Percentiles rank a stretch among this genome's conserved stretches.
Evolutionary conservation across 495 filamentous ascomycete species (phyloP).

Genomic region (Cercophora sp.): DNA sequence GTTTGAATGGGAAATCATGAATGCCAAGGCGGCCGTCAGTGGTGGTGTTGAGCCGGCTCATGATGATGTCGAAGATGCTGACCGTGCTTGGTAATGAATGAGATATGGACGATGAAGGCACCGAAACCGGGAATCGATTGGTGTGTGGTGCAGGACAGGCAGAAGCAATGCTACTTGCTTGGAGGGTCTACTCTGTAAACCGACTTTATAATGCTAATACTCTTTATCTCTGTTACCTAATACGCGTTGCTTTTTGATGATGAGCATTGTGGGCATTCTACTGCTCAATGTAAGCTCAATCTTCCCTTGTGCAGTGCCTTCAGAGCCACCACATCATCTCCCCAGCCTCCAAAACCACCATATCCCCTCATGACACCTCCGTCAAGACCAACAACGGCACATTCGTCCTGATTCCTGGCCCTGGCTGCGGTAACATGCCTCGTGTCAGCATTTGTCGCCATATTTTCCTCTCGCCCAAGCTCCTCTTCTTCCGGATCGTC

Average conservation of each 20-base stretch:
- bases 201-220: slow-evolving; percentile 18
- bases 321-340: slow-evolving; percentile 4
- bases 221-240: slow-evolving; percentile 7
- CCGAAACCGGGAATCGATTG: too few species aligned
- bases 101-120: too few species aligned
- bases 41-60: slow-evolving; percentile 21
- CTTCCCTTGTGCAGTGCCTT: slow-evolving; percentile 5
- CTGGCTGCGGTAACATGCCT: too few species aligned
- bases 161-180: too few species aligned
- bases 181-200: too few species aligned
- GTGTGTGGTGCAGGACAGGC: too few species aligned
- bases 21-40: slow-evolving; percentile 46
- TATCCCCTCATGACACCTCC: background rate
- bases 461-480: background rate
- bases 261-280: background rate
- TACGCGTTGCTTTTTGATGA: background rate
- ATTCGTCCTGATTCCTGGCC: background rate
- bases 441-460: too few species aligned
- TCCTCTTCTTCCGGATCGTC: background rate
- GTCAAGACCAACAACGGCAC: background rate
- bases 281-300: slow-evolving; percentile 14
- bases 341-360: background rate
- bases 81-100: slow-evolving; percentile 9
- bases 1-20: slow-evolving; percentile 90
- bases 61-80: slow-evolving; percentile 21